These are phyloP conservation scores for Umbelopsis sp. DNA, from an alignment of 371 early-diverging fungal species.

Conservation along the genomic window DNA sequence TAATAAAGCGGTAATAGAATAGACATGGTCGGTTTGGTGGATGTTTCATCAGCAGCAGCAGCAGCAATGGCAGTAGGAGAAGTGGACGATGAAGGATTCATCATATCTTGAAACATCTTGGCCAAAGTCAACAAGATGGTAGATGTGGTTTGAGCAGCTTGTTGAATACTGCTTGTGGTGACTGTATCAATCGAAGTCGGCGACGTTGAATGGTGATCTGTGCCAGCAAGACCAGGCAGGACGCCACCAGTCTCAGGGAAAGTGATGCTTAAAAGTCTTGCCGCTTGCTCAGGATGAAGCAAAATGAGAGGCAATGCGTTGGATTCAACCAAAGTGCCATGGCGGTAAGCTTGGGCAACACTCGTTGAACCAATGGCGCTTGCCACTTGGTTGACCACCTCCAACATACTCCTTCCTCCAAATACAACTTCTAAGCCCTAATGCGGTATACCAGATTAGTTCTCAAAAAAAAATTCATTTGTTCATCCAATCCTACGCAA, in stretches of 20 bases:
- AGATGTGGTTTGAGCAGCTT: constrained; percentile 77
- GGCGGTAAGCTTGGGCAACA: constrained; percentile 27
- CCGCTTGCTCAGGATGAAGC: constrained; percentile 70
- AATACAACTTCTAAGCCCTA: constrained; percentile 74
- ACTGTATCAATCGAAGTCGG: constrained; percentile 32
- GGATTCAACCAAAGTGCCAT: constrained; percentile 29
- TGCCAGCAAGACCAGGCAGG: constrained; percentile 57
- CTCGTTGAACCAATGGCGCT: constrained; percentile 40
- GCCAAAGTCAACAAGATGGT: constrained; percentile 82
- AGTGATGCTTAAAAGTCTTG: constrained; percentile 56
- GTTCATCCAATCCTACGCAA: background rate
- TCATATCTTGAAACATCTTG: constrained; percentile 84
- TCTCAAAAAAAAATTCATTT: background rate
- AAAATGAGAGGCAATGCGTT: constrained; percentile 56
- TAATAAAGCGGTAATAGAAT: constrained; percentile 83
- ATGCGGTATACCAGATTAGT: background rate
- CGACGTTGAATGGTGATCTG: constrained; percentile 23
- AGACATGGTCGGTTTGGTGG: constrained; percentile 59
- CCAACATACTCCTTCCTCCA: constrained; percentile 65
- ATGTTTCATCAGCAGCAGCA: constrained; percentile 38
- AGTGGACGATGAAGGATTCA: constrained; percentile 51
- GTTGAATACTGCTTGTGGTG: constrained; percentile 39
- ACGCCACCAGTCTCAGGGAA: constrained; percentile 68
- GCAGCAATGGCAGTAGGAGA: constrained; percentile 45
- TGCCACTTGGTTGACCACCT: constrained; percentile 55